phyloP scores from a whole-genome alignment of 257 asterid species.

The Linaria vulgaris region DNA sequence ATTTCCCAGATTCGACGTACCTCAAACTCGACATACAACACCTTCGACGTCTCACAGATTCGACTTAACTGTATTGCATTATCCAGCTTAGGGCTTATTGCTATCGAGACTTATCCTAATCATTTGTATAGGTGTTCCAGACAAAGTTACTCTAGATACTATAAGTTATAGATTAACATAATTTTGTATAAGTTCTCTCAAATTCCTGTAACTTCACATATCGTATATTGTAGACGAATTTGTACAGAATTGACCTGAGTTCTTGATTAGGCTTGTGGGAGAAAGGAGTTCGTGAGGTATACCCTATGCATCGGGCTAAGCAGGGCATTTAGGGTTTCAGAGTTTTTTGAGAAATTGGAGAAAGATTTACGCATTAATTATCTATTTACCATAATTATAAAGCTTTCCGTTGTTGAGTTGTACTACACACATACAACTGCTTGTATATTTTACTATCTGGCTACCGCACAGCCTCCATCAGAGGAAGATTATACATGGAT shows the following conservation, averaged over 20 bases:
- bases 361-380: slow-evolving; percentile 88
- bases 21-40: too few species aligned
- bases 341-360: slow-evolving; percentile 66
- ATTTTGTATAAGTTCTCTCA: too few species aligned
- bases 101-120: too few species aligned
- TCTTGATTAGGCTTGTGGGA: slow-evolving; percentile 50
- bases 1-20: too few species aligned
- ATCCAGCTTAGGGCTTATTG: too few species aligned
- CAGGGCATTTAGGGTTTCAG: slow-evolving; percentile 65
- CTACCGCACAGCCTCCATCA: slow-evolving; percentile 71
- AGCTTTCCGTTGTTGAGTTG: slow-evolving; percentile 74
- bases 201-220: too few species aligned
- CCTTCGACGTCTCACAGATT: too few species aligned
- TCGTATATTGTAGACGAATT: too few species aligned
- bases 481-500: slow-evolving; percentile 95
- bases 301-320: slow-evolving; percentile 75
- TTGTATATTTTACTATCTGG: slow-evolving; percentile 87
- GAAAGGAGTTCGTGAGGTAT: slow-evolving; percentile 73
- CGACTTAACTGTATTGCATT: too few species aligned
- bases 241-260: background rate
- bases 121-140: too few species aligned
- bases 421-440: slow-evolving; percentile 98
- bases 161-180: too few species aligned
- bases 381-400: slow-evolving; percentile 71
- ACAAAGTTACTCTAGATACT: too few species aligned